Evolutionary conservation across 225 moss, liverwort and hornwort species (phyloP).

Genomic region (Pseudoscleropodium purum): DNA sequence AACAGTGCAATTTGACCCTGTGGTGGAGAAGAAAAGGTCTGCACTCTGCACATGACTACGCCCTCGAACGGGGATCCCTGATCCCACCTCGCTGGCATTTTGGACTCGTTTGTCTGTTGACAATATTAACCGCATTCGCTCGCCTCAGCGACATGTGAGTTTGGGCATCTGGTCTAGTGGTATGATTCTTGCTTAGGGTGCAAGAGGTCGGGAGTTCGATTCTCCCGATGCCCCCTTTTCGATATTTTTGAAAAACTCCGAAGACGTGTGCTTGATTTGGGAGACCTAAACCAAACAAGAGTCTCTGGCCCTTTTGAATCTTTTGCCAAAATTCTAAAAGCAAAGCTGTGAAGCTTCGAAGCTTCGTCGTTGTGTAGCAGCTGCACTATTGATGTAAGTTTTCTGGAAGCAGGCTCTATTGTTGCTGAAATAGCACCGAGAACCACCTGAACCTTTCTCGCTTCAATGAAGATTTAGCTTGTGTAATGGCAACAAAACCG

Average conservation of each 20-base stretch:
- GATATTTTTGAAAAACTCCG: not conserved
- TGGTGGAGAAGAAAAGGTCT: not conserved
- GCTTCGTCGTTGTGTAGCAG: not conserved
- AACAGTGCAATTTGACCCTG: not conserved
- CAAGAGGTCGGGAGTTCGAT: constrained; percentile 20
- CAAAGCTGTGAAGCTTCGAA: not conserved
- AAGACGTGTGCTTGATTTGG: not conserved
- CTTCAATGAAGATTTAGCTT: not conserved
- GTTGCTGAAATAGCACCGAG: not conserved
- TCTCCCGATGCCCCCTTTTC: not conserved
- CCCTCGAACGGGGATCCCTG: not conserved
- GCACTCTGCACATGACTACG: not conserved
- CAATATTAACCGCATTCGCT: accelerated
- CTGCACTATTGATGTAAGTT: not conserved
- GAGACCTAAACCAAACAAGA: too few species aligned
- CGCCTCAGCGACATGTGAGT: accelerated
- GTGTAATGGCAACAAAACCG: not conserved
- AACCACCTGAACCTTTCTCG: not conserved
- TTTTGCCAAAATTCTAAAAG: not conserved
- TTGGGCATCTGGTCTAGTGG: constrained; percentile 20
- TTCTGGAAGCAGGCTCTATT: not conserved
- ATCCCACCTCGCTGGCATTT: accelerated
- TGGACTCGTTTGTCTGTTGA: not conserved
- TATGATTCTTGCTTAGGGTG: constrained; percentile 25
- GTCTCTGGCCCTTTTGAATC: not conserved